Evolutionary conservation across 345 rosid species (phyloP).

Genomic region (Salix dunnii): DNA sequence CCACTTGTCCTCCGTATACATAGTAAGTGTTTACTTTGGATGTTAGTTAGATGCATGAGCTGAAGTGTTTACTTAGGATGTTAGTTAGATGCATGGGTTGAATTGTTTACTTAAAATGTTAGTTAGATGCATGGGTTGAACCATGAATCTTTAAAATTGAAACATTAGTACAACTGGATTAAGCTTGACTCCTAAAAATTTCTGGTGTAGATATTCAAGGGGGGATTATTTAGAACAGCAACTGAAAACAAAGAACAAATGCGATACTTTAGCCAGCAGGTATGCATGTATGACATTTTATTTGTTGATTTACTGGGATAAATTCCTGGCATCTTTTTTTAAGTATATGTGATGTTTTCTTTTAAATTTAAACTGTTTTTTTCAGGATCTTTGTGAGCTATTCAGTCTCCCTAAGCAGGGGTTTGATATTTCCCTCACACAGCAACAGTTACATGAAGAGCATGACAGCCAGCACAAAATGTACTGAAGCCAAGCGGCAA

Average conservation of each 20-base stretch:
- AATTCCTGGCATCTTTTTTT: background rate
- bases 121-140: background rate
- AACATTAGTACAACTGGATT: background rate
- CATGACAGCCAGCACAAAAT: slow-evolving; percentile 70
- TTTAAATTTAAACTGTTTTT: slow-evolving; percentile 7
- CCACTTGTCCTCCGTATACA: background rate
- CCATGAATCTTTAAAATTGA: background rate
- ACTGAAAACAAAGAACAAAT: slow-evolving; percentile 97
- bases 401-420: slow-evolving; percentile 88
- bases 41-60: too few species aligned
- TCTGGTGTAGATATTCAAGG: slow-evolving; percentile 69
- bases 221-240: slow-evolving; percentile 91
- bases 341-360: background rate
- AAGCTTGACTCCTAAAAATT: background rate
- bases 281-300: slow-evolving; percentile 12
- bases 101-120: background rate
- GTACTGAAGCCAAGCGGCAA: slow-evolving; percentile 33
- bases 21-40: background rate
- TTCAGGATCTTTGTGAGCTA: slow-evolving; percentile 86
- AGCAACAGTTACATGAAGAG: slow-evolving; percentile 83
- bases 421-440: slow-evolving; percentile 80
- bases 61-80: background rate
- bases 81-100: too few species aligned
- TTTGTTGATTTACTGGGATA: slow-evolving; percentile 8
- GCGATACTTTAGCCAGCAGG: slow-evolving; percentile 94